Evolutionary conservation across 78 protist genomes (phyloP).

Genomic region (Planoprotostelium fungivorum): DNA sequence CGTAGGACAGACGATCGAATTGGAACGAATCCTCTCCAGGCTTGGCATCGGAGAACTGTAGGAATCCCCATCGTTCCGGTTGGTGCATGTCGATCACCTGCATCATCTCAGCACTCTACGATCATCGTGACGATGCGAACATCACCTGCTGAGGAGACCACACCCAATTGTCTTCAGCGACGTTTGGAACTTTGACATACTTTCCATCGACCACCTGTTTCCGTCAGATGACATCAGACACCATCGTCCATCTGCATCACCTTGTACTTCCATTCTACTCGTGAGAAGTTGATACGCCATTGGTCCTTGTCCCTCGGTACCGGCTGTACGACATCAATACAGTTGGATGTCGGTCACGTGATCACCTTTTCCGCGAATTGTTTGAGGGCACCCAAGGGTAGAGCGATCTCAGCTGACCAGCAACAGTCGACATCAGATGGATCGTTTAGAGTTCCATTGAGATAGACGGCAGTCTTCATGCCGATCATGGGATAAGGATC

Average conservation of each 20-base stretch:
- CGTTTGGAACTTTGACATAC: neutral
- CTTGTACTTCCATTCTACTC: constrained; percentile 21
- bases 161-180: constrained; percentile 37
- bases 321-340: neutral
- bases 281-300: constrained; percentile 29
- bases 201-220: neutral
- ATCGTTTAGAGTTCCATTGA: constrained; percentile 17
- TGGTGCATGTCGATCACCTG: neutral
- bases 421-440: neutral
- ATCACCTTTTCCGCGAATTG: neutral
- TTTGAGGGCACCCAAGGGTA: constrained; percentile 5
- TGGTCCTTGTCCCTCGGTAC: neutral
- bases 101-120: neutral
- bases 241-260: neutral
- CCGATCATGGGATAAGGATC: neutral
- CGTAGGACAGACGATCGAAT: neutral
- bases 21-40: neutral
- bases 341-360: neutral
- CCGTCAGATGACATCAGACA: too few species aligned
- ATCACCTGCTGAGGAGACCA: constrained; percentile 7
- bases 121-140: neutral
- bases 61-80: neutral
- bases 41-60: neutral
- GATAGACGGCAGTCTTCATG: constrained; percentile 5
- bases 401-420: constrained; percentile 32